Base-by-base conservation (phyloP, 1,284 basidiomycete genomes). In the Serendipita sp. region DNA sequence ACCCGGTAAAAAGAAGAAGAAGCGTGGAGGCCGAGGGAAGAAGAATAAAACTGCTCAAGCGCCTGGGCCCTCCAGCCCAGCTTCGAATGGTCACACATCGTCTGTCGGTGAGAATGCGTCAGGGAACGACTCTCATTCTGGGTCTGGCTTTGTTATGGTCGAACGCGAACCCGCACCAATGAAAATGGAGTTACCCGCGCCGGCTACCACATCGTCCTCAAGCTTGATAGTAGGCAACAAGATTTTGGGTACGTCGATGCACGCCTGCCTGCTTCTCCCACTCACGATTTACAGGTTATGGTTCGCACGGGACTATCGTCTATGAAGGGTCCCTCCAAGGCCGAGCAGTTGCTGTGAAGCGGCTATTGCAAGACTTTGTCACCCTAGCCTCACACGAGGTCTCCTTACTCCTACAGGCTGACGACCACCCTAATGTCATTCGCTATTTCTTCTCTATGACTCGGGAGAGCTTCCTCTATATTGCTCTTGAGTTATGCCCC, bases 371-470 rank as follows among this genome's bases (percentile, higher is more conserved):
- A 68, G 94, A 98, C 73, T 99, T 98, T 71, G 92, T 96, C 60
- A 93, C 92, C 0, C 83, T 99, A 38, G 94, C 95, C 1, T 83
- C 88, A 6, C 90, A 95, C 63, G 96, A 99, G 77, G 94, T 98
- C 29, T 87, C 85, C 70, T 83, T 99, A 49, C 79, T 99, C 1
- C 92, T 95, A 75, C 94, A 97, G 71, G 91, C 90, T 45, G 96
- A 99, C 75, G 93, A 97, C 72, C 96, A 99, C 70, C 93, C 93
- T 3, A 98, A 99, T 73, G 94, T 99, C 69, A 95, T 99, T 67
- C 85, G 95, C 63, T 95, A 99, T 74, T 99, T 93, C 74, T 99
- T 93, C 75, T 93, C 98, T 78, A 95, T 99, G 76, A 80, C 89
- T 0, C 87, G 90, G 26, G 84, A 86, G 43, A 92, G 90, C 70